Evolutionary conservation across 176 grass and related monocot species (phyloP).

Genomic region (Chrysopogon serrulatus): DNA sequence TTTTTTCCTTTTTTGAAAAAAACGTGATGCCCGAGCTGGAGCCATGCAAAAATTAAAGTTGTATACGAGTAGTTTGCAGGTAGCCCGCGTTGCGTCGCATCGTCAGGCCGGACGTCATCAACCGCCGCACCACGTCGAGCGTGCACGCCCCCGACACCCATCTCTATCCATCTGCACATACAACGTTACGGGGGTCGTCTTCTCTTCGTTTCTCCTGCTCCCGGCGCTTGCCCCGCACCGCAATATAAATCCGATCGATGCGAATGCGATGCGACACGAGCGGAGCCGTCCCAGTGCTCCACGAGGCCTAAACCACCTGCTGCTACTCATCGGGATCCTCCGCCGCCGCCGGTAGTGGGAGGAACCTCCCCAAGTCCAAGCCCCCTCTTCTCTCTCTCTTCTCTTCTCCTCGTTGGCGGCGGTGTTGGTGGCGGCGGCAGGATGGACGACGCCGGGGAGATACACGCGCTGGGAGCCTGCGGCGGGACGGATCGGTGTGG

Average conservation of each 20-base stretch:
- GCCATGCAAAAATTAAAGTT: too few species aligned
- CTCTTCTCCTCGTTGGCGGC: not conserved
- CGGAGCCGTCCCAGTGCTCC: not conserved
- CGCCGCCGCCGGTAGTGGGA: not conserved
- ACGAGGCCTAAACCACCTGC: not conserved
- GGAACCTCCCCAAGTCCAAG: not conserved
- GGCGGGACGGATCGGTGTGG: conserved; percentile 39
- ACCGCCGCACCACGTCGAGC: not conserved
- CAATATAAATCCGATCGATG: not conserved
- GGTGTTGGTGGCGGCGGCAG: not conserved
- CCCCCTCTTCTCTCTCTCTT: too few species aligned
- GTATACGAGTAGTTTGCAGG: not conserved
- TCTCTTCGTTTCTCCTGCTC: not conserved
- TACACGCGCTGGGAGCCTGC: conserved; percentile 38
- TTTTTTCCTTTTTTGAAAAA: too few species aligned
- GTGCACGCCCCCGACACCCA: not conserved
- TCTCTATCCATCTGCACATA: too few species aligned
- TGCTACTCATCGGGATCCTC: too few species aligned
- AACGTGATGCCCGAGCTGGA: too few species aligned
- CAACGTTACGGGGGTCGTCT: too few species aligned
- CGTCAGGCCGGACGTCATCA: conserved; percentile 28
- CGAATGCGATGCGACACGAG: not conserved
- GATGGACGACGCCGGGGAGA: conserved; percentile 57
- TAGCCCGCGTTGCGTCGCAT: not conserved
- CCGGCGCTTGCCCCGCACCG: not conserved